phyloP scores from a whole-genome alignment of 2,329 filamentous ascomycete genomes.

The Ophiostoma perfectum region DNA sequence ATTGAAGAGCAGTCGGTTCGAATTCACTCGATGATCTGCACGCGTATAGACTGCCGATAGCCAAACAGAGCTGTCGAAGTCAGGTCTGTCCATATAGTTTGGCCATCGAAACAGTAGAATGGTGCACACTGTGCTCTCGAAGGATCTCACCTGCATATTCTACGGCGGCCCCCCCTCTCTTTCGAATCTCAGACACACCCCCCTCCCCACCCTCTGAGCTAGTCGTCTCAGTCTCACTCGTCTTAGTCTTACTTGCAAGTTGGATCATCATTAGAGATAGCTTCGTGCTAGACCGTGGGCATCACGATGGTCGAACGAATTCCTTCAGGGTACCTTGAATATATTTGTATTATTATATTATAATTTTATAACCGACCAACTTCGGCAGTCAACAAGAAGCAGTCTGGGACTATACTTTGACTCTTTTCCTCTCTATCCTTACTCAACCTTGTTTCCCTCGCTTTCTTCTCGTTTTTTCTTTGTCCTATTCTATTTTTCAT shows the following conservation, averaged over 20 bases:
- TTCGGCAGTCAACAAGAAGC: not conserved
- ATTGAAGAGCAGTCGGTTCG: not conserved
- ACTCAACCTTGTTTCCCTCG: not conserved
- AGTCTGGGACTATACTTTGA: not conserved
- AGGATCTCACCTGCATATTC: slow-evolving; percentile 7
- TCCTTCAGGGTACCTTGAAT: not conserved
- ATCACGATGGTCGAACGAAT: not conserved
- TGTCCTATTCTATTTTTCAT: not conserved
- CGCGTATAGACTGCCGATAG: not conserved
- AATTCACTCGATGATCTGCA: not conserved
- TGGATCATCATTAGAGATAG: not conserved
- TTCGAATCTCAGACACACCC: not conserved
- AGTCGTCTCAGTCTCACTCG: not conserved
- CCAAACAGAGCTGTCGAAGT: not conserved
- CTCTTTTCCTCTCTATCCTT: not conserved
- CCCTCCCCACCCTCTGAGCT: not conserved
- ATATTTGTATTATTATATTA: not conserved
- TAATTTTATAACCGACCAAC: not conserved
- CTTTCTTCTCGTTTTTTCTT: not conserved
- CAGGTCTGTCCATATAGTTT: not conserved
- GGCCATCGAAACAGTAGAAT: not conserved
- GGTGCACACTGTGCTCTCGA: not conserved
- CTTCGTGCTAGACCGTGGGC: not conserved
- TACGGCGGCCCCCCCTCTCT: not conserved
- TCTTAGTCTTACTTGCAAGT: not conserved